A percentile compares a stretch with the other conserved stretches of the same genome.
Evolutionary conservation across 176 grass and related monocot genomes (phyloP).

Genomic region (Oryza longistaminata): DNA sequence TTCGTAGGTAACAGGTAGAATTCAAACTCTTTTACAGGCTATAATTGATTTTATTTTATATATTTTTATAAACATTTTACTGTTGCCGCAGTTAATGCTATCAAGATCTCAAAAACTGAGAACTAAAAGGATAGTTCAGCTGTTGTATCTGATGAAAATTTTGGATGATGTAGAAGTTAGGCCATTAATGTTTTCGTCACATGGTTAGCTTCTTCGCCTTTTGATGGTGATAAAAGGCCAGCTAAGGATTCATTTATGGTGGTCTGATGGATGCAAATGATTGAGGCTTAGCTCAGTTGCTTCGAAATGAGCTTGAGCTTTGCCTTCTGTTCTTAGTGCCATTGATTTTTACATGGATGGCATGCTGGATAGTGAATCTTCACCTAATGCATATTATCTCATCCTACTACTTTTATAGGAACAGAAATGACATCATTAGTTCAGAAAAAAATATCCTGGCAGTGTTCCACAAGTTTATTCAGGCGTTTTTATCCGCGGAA

Average conservation of each 20-base stretch:
- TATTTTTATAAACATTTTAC: too few relatives aligned
- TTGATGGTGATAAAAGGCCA: conserved; percentile 22
- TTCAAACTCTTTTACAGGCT: too few relatives aligned
- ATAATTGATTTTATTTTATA: too few relatives aligned
- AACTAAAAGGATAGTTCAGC: too few relatives aligned
- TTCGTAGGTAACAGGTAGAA: too few relatives aligned
- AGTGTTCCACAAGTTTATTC: not conserved
- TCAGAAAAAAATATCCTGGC: conserved; percentile 20
- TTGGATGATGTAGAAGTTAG: not conserved
- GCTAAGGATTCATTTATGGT: conserved; percentile 16
- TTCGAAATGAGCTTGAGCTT: not conserved
- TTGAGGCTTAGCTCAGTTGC: not conserved
- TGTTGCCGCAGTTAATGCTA: too few relatives aligned
- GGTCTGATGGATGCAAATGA: conserved; percentile 14
- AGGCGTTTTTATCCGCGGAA: too few relatives aligned
- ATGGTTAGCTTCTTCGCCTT: too few relatives aligned
- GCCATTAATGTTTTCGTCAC: too few relatives aligned
- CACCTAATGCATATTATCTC: conserved; percentile 16
- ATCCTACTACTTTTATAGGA: conserved; percentile 1
- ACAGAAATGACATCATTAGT: not conserved
- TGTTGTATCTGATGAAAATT: too few relatives aligned
- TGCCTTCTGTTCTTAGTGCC: conserved; percentile 19
- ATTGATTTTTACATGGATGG: conserved; percentile 11
- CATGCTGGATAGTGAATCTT: conserved; percentile 15
- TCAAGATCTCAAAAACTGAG: too few relatives aligned